These are phyloP conservation scores for Neonothopanus nambi DNA, from an alignment of 1,284 basidiomycete species.

Conservation along the genomic window DNA sequence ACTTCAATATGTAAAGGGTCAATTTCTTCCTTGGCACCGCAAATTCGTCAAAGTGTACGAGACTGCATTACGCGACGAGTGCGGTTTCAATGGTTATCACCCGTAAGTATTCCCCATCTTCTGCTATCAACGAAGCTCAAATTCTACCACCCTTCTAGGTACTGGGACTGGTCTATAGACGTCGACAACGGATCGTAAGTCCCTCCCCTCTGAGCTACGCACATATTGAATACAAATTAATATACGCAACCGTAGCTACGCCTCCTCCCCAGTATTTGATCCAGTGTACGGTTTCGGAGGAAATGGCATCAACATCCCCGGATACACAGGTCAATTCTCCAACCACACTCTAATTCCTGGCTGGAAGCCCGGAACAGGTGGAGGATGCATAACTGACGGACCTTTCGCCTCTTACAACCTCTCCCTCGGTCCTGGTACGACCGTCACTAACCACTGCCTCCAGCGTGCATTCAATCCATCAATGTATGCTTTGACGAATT, in stretches of 20 bases:
- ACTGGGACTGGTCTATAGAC: slow-evolving; percentile 43
- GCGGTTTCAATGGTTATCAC: slow-evolving; percentile 34
- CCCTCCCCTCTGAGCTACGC: neutral
- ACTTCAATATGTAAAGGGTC: slow-evolving; percentile 27
- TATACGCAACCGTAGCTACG: slow-evolving; percentile 19
- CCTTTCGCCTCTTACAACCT: slow-evolving; percentile 34
- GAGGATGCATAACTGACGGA: slow-evolving; percentile 33
- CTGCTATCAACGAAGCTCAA: neutral
- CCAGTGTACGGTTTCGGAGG: slow-evolving; percentile 34
- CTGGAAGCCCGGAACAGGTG: slow-evolving; percentile 19
- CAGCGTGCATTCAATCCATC: slow-evolving; percentile 30
- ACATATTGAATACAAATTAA: slow-evolving; percentile 2
- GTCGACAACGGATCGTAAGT: slow-evolving; percentile 20
- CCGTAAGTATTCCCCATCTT: slow-evolving; percentile 30
- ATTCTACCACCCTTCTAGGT: slow-evolving; percentile 23
- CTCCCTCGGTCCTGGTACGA: slow-evolving; percentile 33
- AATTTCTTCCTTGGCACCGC: slow-evolving; percentile 44
- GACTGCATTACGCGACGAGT: slow-evolving; percentile 33
- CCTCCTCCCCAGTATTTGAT: slow-evolving; percentile 34
- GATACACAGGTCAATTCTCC: slow-evolving; percentile 22
- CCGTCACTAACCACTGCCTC: slow-evolving; percentile 32
- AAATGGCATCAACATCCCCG: slow-evolving; percentile 24
- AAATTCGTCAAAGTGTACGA: slow-evolving; percentile 33
- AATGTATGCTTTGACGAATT: slow-evolving; percentile 22
- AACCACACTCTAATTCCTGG: slow-evolving; percentile 16